Base-by-base conservation (phyloP, 768 basidiomycete genomes). In the Kwoniella sp. region DNA sequence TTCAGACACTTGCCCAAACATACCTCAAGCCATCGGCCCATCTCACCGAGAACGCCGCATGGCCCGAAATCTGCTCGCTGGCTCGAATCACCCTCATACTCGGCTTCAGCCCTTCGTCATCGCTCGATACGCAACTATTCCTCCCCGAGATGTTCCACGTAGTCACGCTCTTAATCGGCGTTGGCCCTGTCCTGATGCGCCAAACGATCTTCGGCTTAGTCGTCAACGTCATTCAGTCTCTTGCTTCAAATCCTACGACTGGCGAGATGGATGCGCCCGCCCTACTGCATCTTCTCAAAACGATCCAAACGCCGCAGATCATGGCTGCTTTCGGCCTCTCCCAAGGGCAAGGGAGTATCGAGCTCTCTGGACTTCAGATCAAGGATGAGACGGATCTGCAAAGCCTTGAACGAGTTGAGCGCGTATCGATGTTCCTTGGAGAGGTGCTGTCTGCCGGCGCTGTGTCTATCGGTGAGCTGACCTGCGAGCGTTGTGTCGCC, bases 111-210 rank as follows among this genome's bases (percentile, higher is more conserved):
- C 84, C 87, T 0, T 85, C 85, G 53, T 85, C 88, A 31, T 82
- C 86, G 1, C 84, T 85, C 13, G 87, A 88, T 66, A 87, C 86
- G 57, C 90, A 91, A 70, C 83, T 93, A 28, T 93, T 88, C 74
- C 85, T 93, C 3, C 90, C 93, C 0, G 93, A 96, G 77, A 83
- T 90, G 31, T 83, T 88, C 50, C 91, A 96, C 78, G 83, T 91
- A 41, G 86, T 91, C 67, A 88, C 89, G 4, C 83, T 94, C n/a
- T 83, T 90, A 0, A 86, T 89, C 7, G 90, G 86, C 11, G 87
- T 87, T 37, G 93, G 93, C 12, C 86, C 89, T 5, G 81, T 87
- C 0, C 81, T 87, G 13, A 86, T 93, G 55, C 87, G 93, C 25
- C 89, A 89, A 67, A 89, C 90, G 3, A 86, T 91, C 45, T 92